Conservation (phyloP, 768 basidiomycete genomes). For the Agrocybe pediades region DNA sequence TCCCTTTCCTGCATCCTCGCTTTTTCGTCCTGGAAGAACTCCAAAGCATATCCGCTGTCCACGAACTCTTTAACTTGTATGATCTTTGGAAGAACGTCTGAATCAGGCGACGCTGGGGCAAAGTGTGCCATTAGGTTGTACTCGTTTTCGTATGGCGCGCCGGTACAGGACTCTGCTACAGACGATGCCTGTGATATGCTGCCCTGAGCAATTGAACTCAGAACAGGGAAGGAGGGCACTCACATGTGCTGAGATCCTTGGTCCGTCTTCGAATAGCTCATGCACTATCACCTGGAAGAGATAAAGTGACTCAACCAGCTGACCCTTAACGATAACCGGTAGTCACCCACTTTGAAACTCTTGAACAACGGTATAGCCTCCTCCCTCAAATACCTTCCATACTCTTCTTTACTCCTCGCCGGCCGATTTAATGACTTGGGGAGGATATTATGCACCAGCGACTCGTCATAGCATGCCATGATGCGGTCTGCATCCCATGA, state of each 20-base stretch:
- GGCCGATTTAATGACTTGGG: conserved; percentile 5
- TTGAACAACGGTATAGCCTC: not conserved
- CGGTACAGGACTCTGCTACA: conserved; percentile 24
- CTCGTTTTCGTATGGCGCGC: conserved; percentile 25
- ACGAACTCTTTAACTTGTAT: no score
- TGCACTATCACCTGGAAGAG: conserved; percentile 29
- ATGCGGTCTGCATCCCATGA: not conserved
- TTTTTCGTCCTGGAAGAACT: no score
- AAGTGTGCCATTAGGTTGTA: conserved; percentile 24
- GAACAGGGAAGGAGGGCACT: no score
- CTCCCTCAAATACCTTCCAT: not conserved
- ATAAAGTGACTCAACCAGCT: no score
- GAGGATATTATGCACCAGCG: conserved; percentile 1
- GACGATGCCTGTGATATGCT: conserved; percentile 25
- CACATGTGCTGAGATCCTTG: conserved; percentile 34
- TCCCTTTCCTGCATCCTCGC: no score
- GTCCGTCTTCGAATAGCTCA: conserved; percentile 34
- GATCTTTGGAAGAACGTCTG: no score
- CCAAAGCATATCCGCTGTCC: no score
- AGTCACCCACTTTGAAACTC: not conserved
- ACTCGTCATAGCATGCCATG: conserved; percentile 1
- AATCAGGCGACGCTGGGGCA: conserved; percentile 1
- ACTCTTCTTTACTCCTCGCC: not conserved
- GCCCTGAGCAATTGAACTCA: not conserved
- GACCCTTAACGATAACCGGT: no score